Evolutionary conservation across 2,329 filamentous ascomycete genomes (phyloP).

Genomic region (Neofusicoccum laricinum): DNA sequence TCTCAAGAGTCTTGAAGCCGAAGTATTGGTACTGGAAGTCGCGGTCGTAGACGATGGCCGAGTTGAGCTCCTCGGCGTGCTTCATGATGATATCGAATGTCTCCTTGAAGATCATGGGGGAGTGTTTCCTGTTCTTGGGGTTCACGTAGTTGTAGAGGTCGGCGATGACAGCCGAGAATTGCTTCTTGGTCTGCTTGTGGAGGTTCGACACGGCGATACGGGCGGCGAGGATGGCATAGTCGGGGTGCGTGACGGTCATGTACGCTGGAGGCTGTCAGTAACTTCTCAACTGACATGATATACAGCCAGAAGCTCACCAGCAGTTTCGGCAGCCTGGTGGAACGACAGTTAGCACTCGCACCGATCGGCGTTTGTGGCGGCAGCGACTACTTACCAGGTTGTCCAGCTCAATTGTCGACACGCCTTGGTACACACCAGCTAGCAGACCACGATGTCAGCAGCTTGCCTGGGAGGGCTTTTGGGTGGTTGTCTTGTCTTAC

Average conservation of each 20-base stretch:
- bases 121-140: conserved; percentile 77
- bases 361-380: neutral
- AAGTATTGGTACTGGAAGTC: conserved; percentile 99
- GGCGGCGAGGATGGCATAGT: conserved; percentile 97
- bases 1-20: conserved; percentile 98
- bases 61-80: conserved; percentile 96
- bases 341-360: conserved; percentile 18
- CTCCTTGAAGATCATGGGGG: conserved; percentile 91
- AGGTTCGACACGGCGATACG: conserved; percentile 99
- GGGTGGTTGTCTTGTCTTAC: neutral
- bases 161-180: conserved; percentile 92
- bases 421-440: conserved; percentile 93
- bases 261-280: conserved; percentile 58
- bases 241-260: conserved; percentile 99
- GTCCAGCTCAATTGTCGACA: conserved; percentile 93
- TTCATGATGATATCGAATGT: conserved; percentile 93
- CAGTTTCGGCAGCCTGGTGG: conserved; percentile 87
- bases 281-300: neutral
- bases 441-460: neutral
- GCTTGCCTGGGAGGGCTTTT: too few relatives aligned
- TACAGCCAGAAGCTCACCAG: conserved; percentile 32
- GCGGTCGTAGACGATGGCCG: conserved; percentile 96
- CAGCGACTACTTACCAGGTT: conserved; percentile 73
- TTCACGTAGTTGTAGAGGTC: conserved; percentile 97
- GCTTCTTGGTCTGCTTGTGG: conserved; percentile 99